Percentiles rank a stretch among this genome's conserved stretches.
phyloP scores from a whole-genome alignment of 192 early-diverging fungal genomes.

The Piromyces sp. region DNA sequence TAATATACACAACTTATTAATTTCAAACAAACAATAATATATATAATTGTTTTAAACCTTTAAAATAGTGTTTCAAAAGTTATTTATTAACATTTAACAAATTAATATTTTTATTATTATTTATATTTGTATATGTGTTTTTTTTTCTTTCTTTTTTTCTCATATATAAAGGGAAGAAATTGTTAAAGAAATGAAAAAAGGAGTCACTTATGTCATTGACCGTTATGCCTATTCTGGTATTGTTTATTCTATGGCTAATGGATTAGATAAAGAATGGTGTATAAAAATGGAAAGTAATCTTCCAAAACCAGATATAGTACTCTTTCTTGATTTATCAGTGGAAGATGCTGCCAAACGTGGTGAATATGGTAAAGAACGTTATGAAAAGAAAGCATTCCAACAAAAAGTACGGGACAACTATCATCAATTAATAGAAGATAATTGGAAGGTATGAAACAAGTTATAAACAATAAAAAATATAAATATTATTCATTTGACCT shows the following conservation, averaged over 20 bases:
- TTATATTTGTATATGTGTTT: too few species aligned
- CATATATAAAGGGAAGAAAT: background rate
- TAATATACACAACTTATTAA: too few species aligned
- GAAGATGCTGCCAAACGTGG: conserved; percentile 55
- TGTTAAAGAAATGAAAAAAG: conserved; percentile 32
- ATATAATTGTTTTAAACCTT: too few species aligned
- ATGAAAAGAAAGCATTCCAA: conserved; percentile 74
- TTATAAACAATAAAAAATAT: too few species aligned
- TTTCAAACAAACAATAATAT: too few species aligned
- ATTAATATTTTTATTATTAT: too few species aligned
- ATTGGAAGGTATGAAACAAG: background rate
- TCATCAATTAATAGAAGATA: conserved; percentile 28
- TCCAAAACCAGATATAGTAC: conserved; percentile 63
- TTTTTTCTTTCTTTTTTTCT: too few species aligned
- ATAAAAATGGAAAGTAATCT: conserved; percentile 69
- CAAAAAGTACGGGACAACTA: conserved; percentile 57
- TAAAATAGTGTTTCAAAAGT: too few species aligned
- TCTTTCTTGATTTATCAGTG: conserved; percentile 71
- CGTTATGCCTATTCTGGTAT: conserved; percentile 93
- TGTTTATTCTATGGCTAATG: conserved; percentile 80
- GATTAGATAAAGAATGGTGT: conserved; percentile 75
- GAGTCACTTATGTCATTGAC: conserved; percentile 70
- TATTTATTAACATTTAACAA: too few species aligned
- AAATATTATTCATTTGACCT: too few species aligned
- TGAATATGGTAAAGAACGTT: conserved; percentile 84